Conservation (phyloP, 2,329 filamentous ascomycete species). For the Fusarium redolens region DNA sequence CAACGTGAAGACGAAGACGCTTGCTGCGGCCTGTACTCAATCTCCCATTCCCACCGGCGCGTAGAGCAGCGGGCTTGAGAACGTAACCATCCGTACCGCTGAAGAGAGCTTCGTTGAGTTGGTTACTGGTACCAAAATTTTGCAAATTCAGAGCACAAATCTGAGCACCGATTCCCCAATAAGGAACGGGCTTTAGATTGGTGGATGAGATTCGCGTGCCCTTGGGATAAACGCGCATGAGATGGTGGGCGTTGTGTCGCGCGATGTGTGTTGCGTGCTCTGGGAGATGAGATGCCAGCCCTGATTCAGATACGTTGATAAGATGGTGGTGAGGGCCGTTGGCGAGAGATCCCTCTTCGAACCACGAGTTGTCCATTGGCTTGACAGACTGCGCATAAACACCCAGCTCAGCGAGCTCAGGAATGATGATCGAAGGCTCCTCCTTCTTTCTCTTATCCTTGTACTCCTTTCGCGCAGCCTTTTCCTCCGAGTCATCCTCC, state of each 20-base stretch:
- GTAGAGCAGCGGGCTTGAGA: constrained; percentile 71
- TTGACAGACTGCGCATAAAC: constrained; percentile 79
- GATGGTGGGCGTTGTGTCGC: constrained; percentile 70
- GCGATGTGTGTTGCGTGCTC: constrained; percentile 60
- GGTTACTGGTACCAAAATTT: constrained; percentile 72
- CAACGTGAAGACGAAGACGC: constrained; percentile 68
- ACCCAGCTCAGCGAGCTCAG: constrained; percentile 72
- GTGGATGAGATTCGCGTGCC: constrained; percentile 74
- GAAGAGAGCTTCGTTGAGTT: constrained; percentile 76
- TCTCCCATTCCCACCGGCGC: constrained; percentile 64
- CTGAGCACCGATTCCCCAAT: constrained; percentile 75
- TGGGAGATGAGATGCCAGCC: constrained; percentile 64
- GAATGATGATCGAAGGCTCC: constrained; percentile 64
- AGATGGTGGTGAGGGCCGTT: constrained; percentile 73
- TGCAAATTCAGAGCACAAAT: constrained; percentile 79
- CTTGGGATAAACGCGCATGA: constrained; percentile 79
- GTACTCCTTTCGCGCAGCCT: constrained; percentile 63
- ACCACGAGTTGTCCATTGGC: constrained; percentile 74
- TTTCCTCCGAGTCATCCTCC: constrained; percentile 57
- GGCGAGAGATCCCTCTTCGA: constrained; percentile 58
- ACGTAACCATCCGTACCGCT: constrained; percentile 73
- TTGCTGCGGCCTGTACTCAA: constrained; percentile 59
- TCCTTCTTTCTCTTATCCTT: constrained; percentile 63
- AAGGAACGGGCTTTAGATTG: constrained; percentile 71
- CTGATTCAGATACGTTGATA: constrained; percentile 76